Percentiles rank a stretch among this genome's conserved stretches.
These are phyloP conservation scores for Dissophora globulifera DNA, from an alignment of 192 early-diverging fungal genomes.

Conservation along the genomic window DNA sequence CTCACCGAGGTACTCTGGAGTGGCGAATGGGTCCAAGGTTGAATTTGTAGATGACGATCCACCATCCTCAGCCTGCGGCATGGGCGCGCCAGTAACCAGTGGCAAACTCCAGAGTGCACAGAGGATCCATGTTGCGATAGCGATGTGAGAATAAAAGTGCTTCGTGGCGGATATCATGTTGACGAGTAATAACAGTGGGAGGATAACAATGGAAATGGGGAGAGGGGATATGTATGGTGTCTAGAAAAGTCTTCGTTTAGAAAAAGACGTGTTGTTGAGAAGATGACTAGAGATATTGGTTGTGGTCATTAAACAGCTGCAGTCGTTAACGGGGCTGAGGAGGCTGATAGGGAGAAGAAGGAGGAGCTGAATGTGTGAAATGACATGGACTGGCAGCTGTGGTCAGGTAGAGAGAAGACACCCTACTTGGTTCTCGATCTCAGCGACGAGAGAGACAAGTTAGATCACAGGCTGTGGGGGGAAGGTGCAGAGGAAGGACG, in stretches of 20 bases:
- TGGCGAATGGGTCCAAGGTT: constrained; percentile 30
- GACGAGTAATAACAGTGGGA: too few relatives aligned
- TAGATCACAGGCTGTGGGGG: too few relatives aligned
- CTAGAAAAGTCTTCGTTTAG: neutral
- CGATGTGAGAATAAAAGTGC: neutral
- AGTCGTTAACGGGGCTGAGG: too few relatives aligned
- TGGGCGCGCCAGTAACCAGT: constrained; percentile 1
- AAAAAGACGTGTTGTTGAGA: constrained; percentile 1
- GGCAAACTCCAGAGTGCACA: constrained; percentile 12
- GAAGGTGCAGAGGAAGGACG: too few relatives aligned
- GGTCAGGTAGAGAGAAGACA: too few relatives aligned
- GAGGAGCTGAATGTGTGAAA: too few relatives aligned
- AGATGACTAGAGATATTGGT: neutral
- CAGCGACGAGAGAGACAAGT: too few relatives aligned
- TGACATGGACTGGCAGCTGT: too few relatives aligned
- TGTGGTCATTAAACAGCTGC: too few relatives aligned
- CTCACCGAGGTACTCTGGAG: constrained; percentile 36
- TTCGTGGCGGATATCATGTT: neutral
- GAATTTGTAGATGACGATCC: neutral
- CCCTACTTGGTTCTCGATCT: too few relatives aligned
- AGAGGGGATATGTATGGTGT: neutral
- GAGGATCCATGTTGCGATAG: constrained; percentile 8
- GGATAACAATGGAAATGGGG: neutral
- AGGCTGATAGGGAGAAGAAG: too few relatives aligned
- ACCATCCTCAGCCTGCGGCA: constrained; percentile 10